Conservation (phyloP, 108 stramenopile genomes). For the Pseudonitzschia multiseries region DNA sequence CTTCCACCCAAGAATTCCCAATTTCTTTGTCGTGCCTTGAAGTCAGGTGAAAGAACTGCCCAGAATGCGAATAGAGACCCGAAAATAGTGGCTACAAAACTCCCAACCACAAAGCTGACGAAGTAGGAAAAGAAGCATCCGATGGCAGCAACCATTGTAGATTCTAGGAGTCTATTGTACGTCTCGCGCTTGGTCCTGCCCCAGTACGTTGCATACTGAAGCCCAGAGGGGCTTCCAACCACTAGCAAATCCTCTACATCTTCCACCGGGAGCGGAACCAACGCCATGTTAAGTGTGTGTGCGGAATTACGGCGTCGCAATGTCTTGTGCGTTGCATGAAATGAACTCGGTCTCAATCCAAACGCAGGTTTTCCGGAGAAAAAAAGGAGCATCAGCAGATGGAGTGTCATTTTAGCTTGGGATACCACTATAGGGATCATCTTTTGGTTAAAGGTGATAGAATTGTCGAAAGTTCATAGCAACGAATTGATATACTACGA, state of each 20-base stretch:
- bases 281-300: constrained; percentile 42
- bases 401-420: background rate
- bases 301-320: background rate
- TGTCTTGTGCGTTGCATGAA: background rate
- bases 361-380: background rate
- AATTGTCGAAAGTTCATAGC: background rate
- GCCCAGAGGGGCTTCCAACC: constrained; percentile 57
- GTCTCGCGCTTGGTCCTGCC: constrained; percentile 60
- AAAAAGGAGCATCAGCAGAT: background rate
- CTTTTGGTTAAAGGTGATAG: background rate
- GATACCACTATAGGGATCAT: background rate
- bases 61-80: constrained; percentile 72
- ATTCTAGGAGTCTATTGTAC: constrained; percentile 67
- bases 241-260: constrained; percentile 54
- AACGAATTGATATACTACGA: background rate
- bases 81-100: constrained; percentile 64
- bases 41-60: constrained; percentile 71
- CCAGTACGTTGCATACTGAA: constrained; percentile 74
- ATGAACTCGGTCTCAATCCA: background rate
- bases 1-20: constrained; percentile 79
- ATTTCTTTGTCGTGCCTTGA: constrained; percentile 74
- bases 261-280: constrained; percentile 60
- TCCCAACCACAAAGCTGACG: constrained; percentile 72
- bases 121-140: constrained; percentile 76
- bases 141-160: constrained; percentile 57